phyloP scores from a whole-genome alignment of 108 stramenopile genomes.

The Cyclostephanos invisitatus region DNA sequence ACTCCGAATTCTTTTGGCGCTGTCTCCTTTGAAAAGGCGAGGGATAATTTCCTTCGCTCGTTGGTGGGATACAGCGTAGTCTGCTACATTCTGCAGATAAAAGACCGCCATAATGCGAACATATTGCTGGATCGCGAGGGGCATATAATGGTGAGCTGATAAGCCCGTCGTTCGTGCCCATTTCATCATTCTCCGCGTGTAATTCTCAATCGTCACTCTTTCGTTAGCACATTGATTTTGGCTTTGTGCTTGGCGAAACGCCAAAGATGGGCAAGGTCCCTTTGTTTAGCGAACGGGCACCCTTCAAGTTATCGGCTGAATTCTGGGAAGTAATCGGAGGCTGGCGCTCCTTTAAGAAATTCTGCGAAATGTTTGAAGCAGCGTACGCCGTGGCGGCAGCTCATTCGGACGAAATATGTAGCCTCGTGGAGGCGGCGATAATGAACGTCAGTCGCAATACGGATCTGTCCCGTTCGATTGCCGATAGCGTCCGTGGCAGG shows the following conservation, averaged over 20 bases:
- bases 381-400: slow-evolving; percentile 78
- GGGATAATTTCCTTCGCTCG: slow-evolving; percentile 87
- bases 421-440: slow-evolving; percentile 78
- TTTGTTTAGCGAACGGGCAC: slow-evolving; percentile 87
- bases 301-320: slow-evolving; percentile 91
- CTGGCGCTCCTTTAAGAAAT: slow-evolving; percentile 70
- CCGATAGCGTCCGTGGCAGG: slow-evolving; percentile 67
- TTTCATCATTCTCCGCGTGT: neutral
- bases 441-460: slow-evolving; percentile 72
- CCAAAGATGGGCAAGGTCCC: slow-evolving; percentile 93
- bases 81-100: slow-evolving; percentile 95
- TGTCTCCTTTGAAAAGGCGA: slow-evolving; percentile 73
- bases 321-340: slow-evolving; percentile 96
- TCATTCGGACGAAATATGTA: slow-evolving; percentile 78
- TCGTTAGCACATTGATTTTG: slow-evolving; percentile 93
- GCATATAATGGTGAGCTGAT: slow-evolving; percentile 37
- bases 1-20: slow-evolving; percentile 15
- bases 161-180: neutral
- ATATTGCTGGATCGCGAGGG: slow-evolving; percentile 87
- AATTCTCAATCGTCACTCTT: neutral
- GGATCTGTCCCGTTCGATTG: slow-evolving; percentile 58
- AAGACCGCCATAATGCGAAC: slow-evolving; percentile 98
- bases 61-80: slow-evolving; percentile 91
- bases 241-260: slow-evolving; percentile 93
- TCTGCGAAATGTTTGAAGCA: slow-evolving; percentile 87